phyloP scores from a whole-genome alignment of 345 rosid species.

The Tarenaya hassleriana region DNA sequence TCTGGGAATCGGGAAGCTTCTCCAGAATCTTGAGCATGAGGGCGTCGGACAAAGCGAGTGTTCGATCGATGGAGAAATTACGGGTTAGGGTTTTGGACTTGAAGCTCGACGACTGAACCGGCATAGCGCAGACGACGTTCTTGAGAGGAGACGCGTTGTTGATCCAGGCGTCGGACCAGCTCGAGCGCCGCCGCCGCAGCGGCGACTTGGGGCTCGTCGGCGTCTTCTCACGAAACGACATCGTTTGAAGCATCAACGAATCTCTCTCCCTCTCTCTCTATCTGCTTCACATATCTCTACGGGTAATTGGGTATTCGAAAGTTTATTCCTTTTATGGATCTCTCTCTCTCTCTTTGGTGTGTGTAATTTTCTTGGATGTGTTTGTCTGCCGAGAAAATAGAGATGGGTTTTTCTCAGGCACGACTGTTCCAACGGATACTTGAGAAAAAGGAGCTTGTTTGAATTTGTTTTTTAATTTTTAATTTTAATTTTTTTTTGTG shows the following conservation, averaged over 20 bases:
- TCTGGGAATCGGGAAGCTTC: slow-evolving; percentile 50
- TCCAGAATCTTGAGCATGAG: slow-evolving; percentile 63
- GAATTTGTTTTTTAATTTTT: too few relatives aligned
- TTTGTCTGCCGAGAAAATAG: neutral
- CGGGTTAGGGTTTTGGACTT: slow-evolving; percentile 34
- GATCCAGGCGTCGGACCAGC: slow-evolving; percentile 59
- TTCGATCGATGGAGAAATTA: slow-evolving; percentile 51
- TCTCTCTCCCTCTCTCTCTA: too few relatives aligned
- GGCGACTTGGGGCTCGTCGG: slow-evolving; percentile 40
- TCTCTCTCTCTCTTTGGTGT: slow-evolving; percentile 8
- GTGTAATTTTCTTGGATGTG: neutral
- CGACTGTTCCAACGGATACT: slow-evolving; percentile 33
- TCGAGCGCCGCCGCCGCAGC: slow-evolving; percentile 38
- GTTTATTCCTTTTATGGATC: slow-evolving; percentile 3
- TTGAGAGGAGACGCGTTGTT: slow-evolving; percentile 47
- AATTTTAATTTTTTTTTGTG: too few relatives aligned
- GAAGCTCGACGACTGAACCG: slow-evolving; percentile 36
- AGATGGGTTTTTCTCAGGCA: slow-evolving; percentile 3
- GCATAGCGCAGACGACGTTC: slow-evolving; percentile 50
- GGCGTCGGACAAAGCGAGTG: slow-evolving; percentile 63
- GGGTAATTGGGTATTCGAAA: too few relatives aligned
- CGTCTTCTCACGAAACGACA: slow-evolving; percentile 46
- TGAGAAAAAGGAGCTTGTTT: slow-evolving; percentile 23
- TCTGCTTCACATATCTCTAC: neutral
- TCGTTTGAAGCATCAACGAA: slow-evolving; percentile 20